Base-by-base conservation (phyloP, 202 grass and related monocot species). In the Elaeis oleifera region DNA sequence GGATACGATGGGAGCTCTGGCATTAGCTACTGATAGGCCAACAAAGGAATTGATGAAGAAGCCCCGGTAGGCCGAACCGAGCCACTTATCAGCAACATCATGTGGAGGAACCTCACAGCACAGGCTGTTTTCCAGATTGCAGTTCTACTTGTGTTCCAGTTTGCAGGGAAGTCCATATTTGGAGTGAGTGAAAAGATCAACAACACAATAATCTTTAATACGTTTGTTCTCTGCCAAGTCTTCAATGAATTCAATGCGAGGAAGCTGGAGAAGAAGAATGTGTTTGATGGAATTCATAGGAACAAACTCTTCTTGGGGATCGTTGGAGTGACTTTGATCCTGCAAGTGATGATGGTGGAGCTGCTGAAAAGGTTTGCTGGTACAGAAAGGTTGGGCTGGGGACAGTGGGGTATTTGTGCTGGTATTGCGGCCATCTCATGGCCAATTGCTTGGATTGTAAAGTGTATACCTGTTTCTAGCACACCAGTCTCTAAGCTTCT, bases 1-100 rank as follows among this genome's bases (percentile, higher is more conserved):
- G 90, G 86, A 95, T 58, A 95, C 90, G 49, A 90, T 95, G 86
- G 90, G 90, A 17, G 83, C 83, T 1, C 80, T 95, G n/a, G 81
- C 84, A 9, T 67, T 95, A 17, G 86, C 90, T 15, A 88, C 86
- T 0, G 90, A 87, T 69, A 72, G 58, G 16, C 86, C 86, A 16
- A 90, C 78, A 3, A 58, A 68, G 23, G 62, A 60, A 50, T 60
- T 90, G 58, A 90, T 95, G 90, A 71, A 69, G 44, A 69, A 66
- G 20, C 70, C 51, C 90, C 80, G 6, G 27, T 90, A 0, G 85
- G 90, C 53, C 83, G 83, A 58, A 65, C 75, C 0, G 81, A 85
- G 55, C 86, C 86, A 31, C 78, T 95, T 32, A 90, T 95, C 61
- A 95, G 83, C 59, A 81, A 81, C 56, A 66, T 83, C 36, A 95